A percentile compares a stretch with the other conserved stretches of the same genome.
phyloP scores from a whole-genome alignment of 2,329 filamentous ascomycete genomes.

The Aureobasidium sp. region DNA sequence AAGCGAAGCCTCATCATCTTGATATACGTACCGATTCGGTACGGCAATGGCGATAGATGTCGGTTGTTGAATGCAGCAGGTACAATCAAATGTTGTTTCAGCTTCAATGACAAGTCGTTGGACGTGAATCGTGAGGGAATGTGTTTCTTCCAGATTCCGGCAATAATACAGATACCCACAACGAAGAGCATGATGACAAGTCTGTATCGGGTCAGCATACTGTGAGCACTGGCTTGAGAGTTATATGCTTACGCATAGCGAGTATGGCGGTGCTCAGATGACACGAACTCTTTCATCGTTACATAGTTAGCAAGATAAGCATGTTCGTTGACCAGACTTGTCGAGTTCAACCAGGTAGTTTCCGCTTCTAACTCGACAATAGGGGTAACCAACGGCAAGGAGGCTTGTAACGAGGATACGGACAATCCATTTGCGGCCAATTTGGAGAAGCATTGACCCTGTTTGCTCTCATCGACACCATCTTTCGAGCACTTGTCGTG shows the following conservation, averaged over 20 bases:
- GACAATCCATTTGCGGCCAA: neutral
- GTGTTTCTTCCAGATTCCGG: neutral
- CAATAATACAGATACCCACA: constrained; percentile 11
- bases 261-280: constrained; percentile 23
- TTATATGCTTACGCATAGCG: constrained; percentile 23
- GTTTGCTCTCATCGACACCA: neutral
- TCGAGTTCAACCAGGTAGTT: constrained; percentile 18
- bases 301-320: constrained; percentile 22
- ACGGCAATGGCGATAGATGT: neutral
- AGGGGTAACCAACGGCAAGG: neutral
- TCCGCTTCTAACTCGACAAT: constrained; percentile 12
- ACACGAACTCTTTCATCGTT: constrained; percentile 22
- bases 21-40: neutral
- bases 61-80: neutral
- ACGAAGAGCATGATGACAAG: constrained; percentile 10
- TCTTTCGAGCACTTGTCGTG: constrained; percentile 18
- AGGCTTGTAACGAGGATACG: neutral
- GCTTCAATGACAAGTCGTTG: neutral
- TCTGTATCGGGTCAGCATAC: too few species aligned
- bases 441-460: neutral
- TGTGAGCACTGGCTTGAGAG: too few species aligned
- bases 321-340: constrained; percentile 23
- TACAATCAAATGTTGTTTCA: neutral
- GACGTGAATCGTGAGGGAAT: constrained; percentile 6
- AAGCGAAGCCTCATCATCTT: too few species aligned